These are phyloP conservation scores for Leishmania major DNA, from an alignment of 208 protist species.

Conservation along the genomic window DNA sequence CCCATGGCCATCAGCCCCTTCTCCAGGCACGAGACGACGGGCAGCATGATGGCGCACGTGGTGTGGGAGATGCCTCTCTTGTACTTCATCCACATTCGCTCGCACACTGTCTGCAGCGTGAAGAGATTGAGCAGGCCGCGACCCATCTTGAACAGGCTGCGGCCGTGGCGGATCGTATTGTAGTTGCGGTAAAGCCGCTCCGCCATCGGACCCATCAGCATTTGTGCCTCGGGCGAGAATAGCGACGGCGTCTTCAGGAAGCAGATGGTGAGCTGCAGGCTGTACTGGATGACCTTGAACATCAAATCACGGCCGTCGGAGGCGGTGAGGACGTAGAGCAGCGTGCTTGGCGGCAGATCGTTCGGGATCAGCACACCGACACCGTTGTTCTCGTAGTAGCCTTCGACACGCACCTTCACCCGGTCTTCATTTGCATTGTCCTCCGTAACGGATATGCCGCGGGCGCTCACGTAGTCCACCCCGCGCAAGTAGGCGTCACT, in stretches of 20 bases:
- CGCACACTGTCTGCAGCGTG: conserved; percentile 62
- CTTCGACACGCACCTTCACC: conserved; percentile 78
- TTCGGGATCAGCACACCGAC: conserved; percentile 71
- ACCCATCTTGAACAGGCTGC: conserved; percentile 87
- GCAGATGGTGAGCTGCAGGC: conserved; percentile 73
- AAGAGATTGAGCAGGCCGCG: conserved; percentile 81
- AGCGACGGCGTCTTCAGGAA: conserved; percentile 64
- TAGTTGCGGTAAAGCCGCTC: conserved; percentile 77
- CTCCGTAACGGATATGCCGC: conserved; percentile 21
- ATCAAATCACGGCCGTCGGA: conserved; percentile 83
- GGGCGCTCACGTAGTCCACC: conserved; percentile 15
- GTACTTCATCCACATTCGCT: conserved; percentile 69
- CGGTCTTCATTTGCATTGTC: conserved; percentile 55
- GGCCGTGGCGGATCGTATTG: conserved; percentile 88
- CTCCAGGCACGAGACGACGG: conserved; percentile 25
- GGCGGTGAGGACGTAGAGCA: conserved; percentile 87
- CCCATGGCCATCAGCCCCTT: conserved; percentile 3
- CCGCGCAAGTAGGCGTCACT: conserved; percentile 21
- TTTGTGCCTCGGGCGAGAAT: conserved; percentile 60
- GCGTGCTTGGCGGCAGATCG: conserved; percentile 77
- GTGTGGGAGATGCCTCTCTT: conserved; percentile 29
- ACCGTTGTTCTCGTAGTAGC: conserved; percentile 61
- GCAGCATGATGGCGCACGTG: conserved; percentile 26
- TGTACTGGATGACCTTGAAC: conserved; percentile 88
- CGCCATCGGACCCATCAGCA: conserved; percentile 53